Conservation (phyloP, 2,329 filamentous ascomycete genomes). For the Dactylellina sp. region DNA sequence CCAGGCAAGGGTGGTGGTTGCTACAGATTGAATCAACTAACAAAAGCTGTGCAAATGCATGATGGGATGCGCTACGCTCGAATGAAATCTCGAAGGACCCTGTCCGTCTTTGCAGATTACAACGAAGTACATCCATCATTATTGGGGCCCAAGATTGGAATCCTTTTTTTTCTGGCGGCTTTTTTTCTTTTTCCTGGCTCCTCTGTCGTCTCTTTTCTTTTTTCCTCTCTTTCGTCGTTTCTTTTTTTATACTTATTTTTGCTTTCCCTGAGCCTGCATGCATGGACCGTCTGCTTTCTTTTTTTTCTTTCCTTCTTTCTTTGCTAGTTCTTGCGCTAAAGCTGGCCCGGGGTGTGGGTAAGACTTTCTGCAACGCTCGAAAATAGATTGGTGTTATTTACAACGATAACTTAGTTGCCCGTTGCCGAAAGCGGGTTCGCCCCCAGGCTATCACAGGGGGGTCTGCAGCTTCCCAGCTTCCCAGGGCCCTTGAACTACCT, state of each 20-base stretch:
- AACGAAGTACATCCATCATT: slow-evolving; percentile 37
- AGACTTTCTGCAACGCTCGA: slow-evolving; percentile 47
- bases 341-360: slow-evolving; percentile 7
- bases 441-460: too few relatives aligned
- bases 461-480: too few relatives aligned
- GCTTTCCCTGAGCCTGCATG: slow-evolving; percentile 16
- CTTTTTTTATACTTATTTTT: slow-evolving; percentile 26
- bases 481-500: too few relatives aligned
- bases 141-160: slow-evolving; percentile 6
- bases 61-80: slow-evolving; percentile 48
- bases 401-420: too few relatives aligned
- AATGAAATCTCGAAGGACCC: slow-evolving; percentile 38
- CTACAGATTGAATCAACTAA: slow-evolving; percentile 50
- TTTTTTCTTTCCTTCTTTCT: slow-evolving; percentile 28
- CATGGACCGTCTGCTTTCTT: slow-evolving; percentile 18
- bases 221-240: slow-evolving; percentile 9
- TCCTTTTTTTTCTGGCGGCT: slow-evolving; percentile 19
- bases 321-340: slow-evolving; percentile 18
- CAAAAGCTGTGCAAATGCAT: slow-evolving; percentile 50
- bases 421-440: slow-evolving; percentile 38
- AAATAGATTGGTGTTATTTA: slow-evolving; percentile 36
- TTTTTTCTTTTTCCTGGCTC: slow-evolving; percentile 21
- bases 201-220: slow-evolving; percentile 25
- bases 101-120: slow-evolving; percentile 50
- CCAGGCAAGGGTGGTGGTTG: slow-evolving; percentile 50